phyloP scores from a whole-genome alignment of 768 basidiomycete species.

The Lentinula aciculospora region DNA sequence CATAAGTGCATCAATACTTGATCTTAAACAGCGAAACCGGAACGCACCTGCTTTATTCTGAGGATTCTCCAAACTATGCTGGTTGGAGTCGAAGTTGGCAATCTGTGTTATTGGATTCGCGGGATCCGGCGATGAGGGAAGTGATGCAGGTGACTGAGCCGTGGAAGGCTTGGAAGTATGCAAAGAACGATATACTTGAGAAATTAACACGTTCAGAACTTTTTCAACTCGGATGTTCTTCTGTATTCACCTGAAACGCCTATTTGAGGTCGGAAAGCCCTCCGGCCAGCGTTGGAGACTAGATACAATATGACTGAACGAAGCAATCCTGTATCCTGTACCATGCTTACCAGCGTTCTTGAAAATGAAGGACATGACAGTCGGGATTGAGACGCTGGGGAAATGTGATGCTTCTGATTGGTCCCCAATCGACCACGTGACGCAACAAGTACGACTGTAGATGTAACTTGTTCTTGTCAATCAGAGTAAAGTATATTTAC shows the following conservation, averaged over 20 bases:
- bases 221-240: constrained; percentile 12
- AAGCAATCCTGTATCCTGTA: not conserved
- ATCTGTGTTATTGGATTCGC: constrained; percentile 60
- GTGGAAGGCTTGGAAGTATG: constrained; percentile 44
- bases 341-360: constrained; percentile 25
- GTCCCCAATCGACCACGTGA: too few species aligned
- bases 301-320: constrained; percentile 7
- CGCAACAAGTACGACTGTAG: too few species aligned
- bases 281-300: constrained; percentile 35
- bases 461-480: not conserved
- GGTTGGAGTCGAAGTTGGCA: constrained; percentile 77
- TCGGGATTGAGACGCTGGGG: constrained; percentile 16
- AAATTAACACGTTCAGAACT: not conserved
- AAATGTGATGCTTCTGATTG: constrained; percentile 19
- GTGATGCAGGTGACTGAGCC: constrained; percentile 30
- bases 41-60: constrained; percentile 80
- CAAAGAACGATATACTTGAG: constrained; percentile 45
- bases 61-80: constrained; percentile 82
- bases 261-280: constrained; percentile 39
- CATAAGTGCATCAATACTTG: not conserved
- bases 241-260: constrained; percentile 31
- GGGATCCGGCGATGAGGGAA: constrained; percentile 33
- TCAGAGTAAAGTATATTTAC: not conserved
- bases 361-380: constrained; percentile 45
- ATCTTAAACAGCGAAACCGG: not conserved